Evolutionary conservation across 441 rosid species (phyloP).

Genomic region (Gossypium laxum): DNA sequence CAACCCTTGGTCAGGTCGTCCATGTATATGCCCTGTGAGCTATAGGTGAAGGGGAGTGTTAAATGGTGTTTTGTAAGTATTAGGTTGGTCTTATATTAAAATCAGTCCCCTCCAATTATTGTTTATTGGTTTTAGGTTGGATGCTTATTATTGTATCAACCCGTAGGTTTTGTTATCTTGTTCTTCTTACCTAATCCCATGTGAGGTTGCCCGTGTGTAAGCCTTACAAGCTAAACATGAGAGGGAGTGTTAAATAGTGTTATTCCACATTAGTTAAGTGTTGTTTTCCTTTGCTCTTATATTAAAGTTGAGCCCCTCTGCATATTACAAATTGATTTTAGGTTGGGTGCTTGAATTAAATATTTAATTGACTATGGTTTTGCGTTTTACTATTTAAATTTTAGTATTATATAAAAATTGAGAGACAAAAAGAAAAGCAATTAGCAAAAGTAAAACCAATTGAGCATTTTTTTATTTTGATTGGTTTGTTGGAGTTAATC

Average conservation of each 20-base stretch:
- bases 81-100: background rate
- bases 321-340: background rate
- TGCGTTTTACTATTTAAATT: background rate
- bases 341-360: background rate
- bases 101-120: background rate
- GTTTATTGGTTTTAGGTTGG: background rate
- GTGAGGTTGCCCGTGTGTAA: background rate
- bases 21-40: background rate
- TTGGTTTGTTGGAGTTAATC: conserved; percentile 4
- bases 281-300: background rate
- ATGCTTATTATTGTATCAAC: background rate
- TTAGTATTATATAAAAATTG: background rate
- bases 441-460: background rate
- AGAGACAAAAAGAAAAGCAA: background rate
- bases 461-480: background rate
- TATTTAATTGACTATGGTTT: background rate
- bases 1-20: no score
- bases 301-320: background rate
- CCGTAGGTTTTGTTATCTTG: background rate
- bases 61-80: background rate
- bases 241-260: background rate
- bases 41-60: background rate
- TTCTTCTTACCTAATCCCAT: background rate
- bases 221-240: background rate
- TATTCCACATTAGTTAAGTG: background rate